These are phyloP conservation scores for Cenchrus americanus DNA, from an alignment of 176 grass and related monocot genomes.

Conservation along the genomic window DNA sequence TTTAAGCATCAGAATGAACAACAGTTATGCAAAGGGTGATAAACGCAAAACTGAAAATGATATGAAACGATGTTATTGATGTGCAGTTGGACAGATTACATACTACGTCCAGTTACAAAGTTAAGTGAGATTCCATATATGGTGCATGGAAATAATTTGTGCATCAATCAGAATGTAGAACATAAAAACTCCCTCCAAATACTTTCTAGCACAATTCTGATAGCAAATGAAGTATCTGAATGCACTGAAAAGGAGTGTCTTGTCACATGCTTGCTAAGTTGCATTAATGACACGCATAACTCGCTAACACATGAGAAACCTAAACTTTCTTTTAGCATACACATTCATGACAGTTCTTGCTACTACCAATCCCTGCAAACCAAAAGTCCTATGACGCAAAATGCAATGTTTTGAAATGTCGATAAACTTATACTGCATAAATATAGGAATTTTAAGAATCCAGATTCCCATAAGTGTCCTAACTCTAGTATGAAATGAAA, in stretches of 20 bases:
- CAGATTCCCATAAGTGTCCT: not conserved
- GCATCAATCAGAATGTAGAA: not conserved
- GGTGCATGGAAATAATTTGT: not conserved
- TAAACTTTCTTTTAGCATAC: not conserved
- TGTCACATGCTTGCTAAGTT: not conserved
- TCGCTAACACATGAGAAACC: not conserved
- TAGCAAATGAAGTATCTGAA: not conserved
- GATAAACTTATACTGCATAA: not conserved
- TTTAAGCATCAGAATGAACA: not conserved
- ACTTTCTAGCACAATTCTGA: not conserved
- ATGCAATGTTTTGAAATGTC: not conserved
- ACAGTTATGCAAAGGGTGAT: not conserved
- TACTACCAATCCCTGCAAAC: conserved; percentile 21
- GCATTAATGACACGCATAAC: no score
- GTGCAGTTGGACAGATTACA: not conserved
- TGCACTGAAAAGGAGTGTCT: not conserved
- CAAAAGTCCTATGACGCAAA: not conserved
- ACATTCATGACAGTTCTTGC: not conserved
- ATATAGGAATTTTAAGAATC: not conserved
- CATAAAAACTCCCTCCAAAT: not conserved
- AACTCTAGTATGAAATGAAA: not conserved
- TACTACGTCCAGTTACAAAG: not conserved
- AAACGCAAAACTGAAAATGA: not conserved
- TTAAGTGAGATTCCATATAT: not conserved
- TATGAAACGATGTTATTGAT: not conserved